Evolutionary conservation across 306 rosid genomes (phyloP).

Genomic region (apple (Malus domestica)): DNA sequence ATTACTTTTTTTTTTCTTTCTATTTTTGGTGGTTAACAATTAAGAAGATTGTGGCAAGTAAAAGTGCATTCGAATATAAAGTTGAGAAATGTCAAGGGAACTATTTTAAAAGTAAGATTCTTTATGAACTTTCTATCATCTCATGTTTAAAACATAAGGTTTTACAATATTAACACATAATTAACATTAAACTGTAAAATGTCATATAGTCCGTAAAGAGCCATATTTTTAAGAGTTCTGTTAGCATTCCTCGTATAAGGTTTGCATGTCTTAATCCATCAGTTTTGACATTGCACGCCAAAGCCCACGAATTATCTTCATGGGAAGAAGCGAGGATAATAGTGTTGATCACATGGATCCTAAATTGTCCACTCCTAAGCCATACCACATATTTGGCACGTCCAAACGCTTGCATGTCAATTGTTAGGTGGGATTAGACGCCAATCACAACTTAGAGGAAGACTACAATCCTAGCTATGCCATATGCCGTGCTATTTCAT

Average conservation of each 20-base stretch:
- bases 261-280: not conserved
- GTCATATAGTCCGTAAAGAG: too few species aligned
- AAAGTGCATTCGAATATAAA: not conserved
- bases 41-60: not conserved
- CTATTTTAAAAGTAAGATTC: too few species aligned
- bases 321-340: conserved; percentile 14
- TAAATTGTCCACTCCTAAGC: conserved; percentile 35
- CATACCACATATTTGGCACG: conserved; percentile 15
- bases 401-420: conserved; percentile 45
- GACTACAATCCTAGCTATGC: not conserved
- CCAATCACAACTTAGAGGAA: not conserved
- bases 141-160: too few species aligned
- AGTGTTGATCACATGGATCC: conserved; percentile 38
- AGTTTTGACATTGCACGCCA: not conserved
- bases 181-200: too few species aligned
- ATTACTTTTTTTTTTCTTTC: not conserved
- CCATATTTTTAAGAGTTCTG: too few species aligned
- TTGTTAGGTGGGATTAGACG: conserved; percentile 32
- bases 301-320: not conserved
- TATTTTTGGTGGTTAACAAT: not conserved
- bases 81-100: not conserved
- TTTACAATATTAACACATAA: too few species aligned
- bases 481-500: not conserved
- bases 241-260: too few species aligned
- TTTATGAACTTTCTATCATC: too few species aligned